A percentile compares a stretch with the other conserved stretches of the same genome.
Conservation (phyloP, 2,329 filamentous ascomycete genomes). For the Phaeosphaeriaceae sp. region DNA sequence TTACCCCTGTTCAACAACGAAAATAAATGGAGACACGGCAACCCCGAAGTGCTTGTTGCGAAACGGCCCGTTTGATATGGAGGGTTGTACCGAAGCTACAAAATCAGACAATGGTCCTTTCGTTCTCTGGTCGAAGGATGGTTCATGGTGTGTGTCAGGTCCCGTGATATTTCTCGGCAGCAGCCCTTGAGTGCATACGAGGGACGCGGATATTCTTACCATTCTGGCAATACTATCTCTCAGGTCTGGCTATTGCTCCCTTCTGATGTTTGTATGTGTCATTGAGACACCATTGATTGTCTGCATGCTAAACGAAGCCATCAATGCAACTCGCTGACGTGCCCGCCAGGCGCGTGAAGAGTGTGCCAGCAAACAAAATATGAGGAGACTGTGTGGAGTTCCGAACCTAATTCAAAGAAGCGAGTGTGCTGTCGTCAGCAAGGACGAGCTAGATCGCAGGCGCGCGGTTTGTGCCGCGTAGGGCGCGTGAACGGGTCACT, state of each 20-base stretch:
- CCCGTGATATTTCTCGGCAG: not conserved
- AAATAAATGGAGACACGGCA: constrained; percentile 10
- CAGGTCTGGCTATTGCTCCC: not conserved
- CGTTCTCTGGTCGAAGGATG: not conserved
- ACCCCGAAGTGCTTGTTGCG: constrained; percentile 6
- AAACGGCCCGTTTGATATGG: not conserved
- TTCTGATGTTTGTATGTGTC: not conserved
- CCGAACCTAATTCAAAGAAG: not conserved
- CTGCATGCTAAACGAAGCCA: not conserved
- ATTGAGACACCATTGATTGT: not conserved
- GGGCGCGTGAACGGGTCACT: not conserved
- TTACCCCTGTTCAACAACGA: constrained; percentile 2
- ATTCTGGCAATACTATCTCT: not conserved
- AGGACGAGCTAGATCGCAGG: not conserved
- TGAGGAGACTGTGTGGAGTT: not conserved
- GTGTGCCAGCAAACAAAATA: not conserved
- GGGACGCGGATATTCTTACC: not conserved
- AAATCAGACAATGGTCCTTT: not conserved
- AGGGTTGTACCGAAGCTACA: not conserved
- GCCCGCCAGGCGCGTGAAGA: not conserved
- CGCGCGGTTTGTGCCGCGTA: constrained; percentile 4
- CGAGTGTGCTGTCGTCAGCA: constrained; percentile 1
- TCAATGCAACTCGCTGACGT: not conserved
- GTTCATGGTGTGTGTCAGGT: not conserved
- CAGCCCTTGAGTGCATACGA: not conserved